Evolutionary conservation across 2,329 filamentous ascomycete genomes (phyloP), one percentile per base, ranked within the genome.

Genomic region (Fusarium setosum): DNA sequence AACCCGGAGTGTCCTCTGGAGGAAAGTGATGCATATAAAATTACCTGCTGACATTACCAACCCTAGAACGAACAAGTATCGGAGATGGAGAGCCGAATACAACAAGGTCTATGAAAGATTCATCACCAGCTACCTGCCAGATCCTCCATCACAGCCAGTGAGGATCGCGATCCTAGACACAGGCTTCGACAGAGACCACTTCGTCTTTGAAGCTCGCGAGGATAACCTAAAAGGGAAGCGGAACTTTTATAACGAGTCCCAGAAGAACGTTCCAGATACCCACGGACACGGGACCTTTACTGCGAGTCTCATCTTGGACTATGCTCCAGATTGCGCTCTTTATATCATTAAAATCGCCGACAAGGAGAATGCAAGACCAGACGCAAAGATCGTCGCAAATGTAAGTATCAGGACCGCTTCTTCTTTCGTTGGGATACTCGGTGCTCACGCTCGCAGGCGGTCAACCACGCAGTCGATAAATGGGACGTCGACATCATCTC

Each of bases 181-280:
- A 34, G 50, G 50, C 50, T 31, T 54, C 13, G 50, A 54, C 11
- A 35, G 50, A 45, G 50, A 54, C 31, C 47, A 50, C 13, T 50
- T 29, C 4, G 47, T 37, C 21, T 50, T 60, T 29, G 44, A 56
- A n/a, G 31, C 23, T 3, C 41, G 44, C 4, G 20, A 56, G 7
- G 15, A 26, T 3, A 54, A 29, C 5, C 42, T 32, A 0, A 10
- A 34, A 60, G 23, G 52, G 45, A 13, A 45, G 53, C 17, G 47
- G 52, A 9, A 60, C 45, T n/a, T 42, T 56, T 26, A 34, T 26
- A 23, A 45, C 40, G 7, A 57, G 34, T 24, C 32, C 17, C 44
- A 48, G 44, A 48, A 34, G 7, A 31, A 42, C 38, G 38, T 42
- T 0, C 38, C 21, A 17, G 38, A 42, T 42, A 42, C 21, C 3